Evolutionary conservation across 164 flowering plant species (phyloP), one percentile per base, ranked within the genome.

Genomic region (Cinnamomum micranthum): DNA sequence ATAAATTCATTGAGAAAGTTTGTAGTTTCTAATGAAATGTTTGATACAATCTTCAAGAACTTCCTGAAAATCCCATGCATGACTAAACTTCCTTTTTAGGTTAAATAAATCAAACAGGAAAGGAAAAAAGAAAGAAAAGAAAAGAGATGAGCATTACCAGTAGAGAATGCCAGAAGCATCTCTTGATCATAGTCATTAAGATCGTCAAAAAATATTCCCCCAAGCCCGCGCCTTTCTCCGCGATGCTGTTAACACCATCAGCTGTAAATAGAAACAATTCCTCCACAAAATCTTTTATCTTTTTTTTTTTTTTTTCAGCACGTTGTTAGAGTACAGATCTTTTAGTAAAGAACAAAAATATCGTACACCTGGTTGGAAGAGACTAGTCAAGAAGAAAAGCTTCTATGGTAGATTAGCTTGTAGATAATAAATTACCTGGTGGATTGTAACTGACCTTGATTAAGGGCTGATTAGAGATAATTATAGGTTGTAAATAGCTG

Each of bases 161-260:
- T 92, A 78, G 98, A 87, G 84, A 96, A 96, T 14, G 90, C 81
- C 72, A 96, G 95, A 78, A 96, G 97, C 95, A 94, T 92, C 83
- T 91, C 99, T 76, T 93, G 99, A 76, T 94, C 98, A 84, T 90
- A 89, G 77, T 91, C 89, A 83, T 89, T 91, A 65, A 96, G 88
- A 82, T 96, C 99, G 80, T 96, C 99, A 82, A 96, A 96, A 81
- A 96, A 94, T 77, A 96, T 92, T 75, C 99, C 99, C 99, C 99
- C 99, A 70, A 96, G 92, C 19, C 99, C 98, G 73, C 98, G 88
- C 74, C 97, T 87, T 83, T 96, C 99, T 12, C 81, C 88, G 59
- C 98, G 95, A 67, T 96, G 99, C 99, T 95, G 88, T 88, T 75
- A 64, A 62, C 65, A 78, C 25, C 65, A 73, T 65, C 31, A 64